Percentiles rank a stretch among this genome's conserved stretches.
phyloP scores from a whole-genome alignment of 2,329 filamentous ascomycete genomes.

The Aspergillus pseudonomiae region DNA sequence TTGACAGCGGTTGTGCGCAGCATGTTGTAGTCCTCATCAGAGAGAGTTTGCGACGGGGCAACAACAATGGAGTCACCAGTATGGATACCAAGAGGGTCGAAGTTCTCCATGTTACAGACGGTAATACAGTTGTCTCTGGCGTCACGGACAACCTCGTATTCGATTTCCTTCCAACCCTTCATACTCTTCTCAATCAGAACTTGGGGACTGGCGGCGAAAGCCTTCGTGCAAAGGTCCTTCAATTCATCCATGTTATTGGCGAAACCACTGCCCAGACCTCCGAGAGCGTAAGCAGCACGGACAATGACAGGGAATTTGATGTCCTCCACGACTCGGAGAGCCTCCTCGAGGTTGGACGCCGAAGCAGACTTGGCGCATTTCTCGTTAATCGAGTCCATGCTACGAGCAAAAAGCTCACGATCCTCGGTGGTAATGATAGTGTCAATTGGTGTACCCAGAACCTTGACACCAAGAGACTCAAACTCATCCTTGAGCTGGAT shows the following conservation, averaged over 20 bases:
- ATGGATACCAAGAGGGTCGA: constrained; percentile 95
- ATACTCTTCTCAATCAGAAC: constrained; percentile 97
- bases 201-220: constrained; percentile 92
- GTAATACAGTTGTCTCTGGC: constrained; percentile 97
- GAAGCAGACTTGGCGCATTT: constrained; percentile 98
- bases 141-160: constrained; percentile 97
- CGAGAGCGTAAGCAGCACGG: constrained; percentile 91
- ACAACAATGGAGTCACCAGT: constrained; percentile 98
- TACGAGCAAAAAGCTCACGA: constrained; percentile 92
- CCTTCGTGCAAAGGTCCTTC: constrained; percentile 86
- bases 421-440: constrained; percentile 99
- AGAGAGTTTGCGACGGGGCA: constrained; percentile 93
- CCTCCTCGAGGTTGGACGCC: constrained; percentile 84
- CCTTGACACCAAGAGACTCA: constrained; percentile 85
- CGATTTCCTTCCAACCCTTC: constrained; percentile 99
- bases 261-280: constrained; percentile 93
- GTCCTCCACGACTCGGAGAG: constrained; percentile 80
- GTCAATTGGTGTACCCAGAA: constrained; percentile 93
- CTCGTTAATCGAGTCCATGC: constrained; percentile 97
- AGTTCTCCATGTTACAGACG: constrained; percentile 99
- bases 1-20: constrained; percentile 94
- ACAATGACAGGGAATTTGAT: constrained; percentile 98
- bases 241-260: constrained; percentile 85
- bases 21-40: constrained; percentile 99
- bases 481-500: constrained; percentile 98